Percentiles rank a stretch among this genome's conserved stretches.
phyloP scores from a whole-genome alignment of 371 early-diverging fungal genomes.

The Circinella umbellata region DNA sequence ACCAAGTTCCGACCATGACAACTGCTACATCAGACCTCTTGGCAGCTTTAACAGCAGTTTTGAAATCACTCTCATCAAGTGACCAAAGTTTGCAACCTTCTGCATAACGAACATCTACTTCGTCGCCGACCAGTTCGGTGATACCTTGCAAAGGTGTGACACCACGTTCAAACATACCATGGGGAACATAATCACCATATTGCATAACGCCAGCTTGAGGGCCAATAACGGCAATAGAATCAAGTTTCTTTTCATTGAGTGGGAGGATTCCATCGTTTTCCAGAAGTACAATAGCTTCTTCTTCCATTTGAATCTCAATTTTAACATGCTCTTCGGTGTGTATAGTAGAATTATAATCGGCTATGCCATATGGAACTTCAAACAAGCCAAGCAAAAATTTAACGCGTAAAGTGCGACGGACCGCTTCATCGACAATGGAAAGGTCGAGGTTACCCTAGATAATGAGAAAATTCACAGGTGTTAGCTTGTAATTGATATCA shows the following conservation, averaged over 20 bases:
- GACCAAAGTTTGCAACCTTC: slow-evolving; percentile 35
- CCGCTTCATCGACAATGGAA: slow-evolving; percentile 32
- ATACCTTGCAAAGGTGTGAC: slow-evolving; percentile 46
- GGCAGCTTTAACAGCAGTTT: slow-evolving; percentile 33
- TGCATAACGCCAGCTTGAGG: slow-evolving; percentile 44
- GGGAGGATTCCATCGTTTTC: slow-evolving; percentile 48
- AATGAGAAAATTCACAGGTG: too few species aligned
- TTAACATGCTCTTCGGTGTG: slow-evolving; percentile 20
- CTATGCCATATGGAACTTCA: slow-evolving; percentile 22
- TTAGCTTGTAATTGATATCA: too few species aligned
- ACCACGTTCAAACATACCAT: slow-evolving; percentile 25
- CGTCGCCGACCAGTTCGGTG: slow-evolving; percentile 24
- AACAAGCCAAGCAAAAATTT: slow-evolving; percentile 32
- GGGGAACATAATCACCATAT: slow-evolving; percentile 24
- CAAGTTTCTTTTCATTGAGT: slow-evolving; percentile 18
- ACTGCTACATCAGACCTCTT: slow-evolving; percentile 44
- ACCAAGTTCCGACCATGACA: slow-evolving; percentile 47
- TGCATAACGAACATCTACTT: slow-evolving; percentile 31
- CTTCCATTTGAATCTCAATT: slow-evolving; percentile 22
- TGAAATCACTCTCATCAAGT: slow-evolving; percentile 36
- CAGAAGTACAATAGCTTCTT: slow-evolving; percentile 41
- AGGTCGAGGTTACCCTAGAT: slow-evolving; percentile 41
- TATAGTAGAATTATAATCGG: slow-evolving; percentile 32
- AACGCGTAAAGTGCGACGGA: slow-evolving; percentile 26
- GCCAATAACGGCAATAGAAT: slow-evolving; percentile 51